Evolutionary conservation across 192 early-diverging fungal genomes (phyloP).

Genomic region (Entrophospora sp.): DNA sequence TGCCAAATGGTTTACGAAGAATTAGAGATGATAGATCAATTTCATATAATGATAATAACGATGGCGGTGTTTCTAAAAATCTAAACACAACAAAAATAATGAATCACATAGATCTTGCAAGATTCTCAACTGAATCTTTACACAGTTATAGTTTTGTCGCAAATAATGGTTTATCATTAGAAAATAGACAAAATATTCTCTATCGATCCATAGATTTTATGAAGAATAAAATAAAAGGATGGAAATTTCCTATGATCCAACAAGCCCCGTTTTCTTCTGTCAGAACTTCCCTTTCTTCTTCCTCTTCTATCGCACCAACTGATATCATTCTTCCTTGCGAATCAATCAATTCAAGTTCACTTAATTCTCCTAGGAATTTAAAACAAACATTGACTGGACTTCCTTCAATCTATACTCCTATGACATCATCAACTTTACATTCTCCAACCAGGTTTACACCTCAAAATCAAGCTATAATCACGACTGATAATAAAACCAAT

Average conservation of each 20-base stretch:
- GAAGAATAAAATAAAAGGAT: conserved; percentile 45
- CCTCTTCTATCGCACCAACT: conserved; percentile 17
- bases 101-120: conserved; percentile 27
- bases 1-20: background rate
- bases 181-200: conserved; percentile 39
- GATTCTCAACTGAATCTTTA: conserved; percentile 40
- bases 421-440: conserved; percentile 24
- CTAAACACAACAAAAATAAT: background rate
- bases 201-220: conserved; percentile 42
- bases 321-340: conserved; percentile 20
- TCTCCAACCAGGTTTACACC: conserved; percentile 48
- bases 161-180: conserved; percentile 30
- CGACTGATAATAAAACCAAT: conserved; percentile 37
- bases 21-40: conserved; percentile 5
- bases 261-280: conserved; percentile 24
- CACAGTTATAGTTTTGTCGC: conserved; percentile 37
- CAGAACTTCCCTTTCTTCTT: conserved; percentile 16
- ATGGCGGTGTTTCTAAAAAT: too few relatives aligned
- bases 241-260: conserved; percentile 32
- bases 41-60: background rate
- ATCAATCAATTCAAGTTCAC: background rate
- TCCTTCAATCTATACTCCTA: conserved; percentile 10
- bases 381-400: conserved; percentile 31
- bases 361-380: conserved; percentile 15
- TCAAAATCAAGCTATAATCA: conserved; percentile 53